Evolutionary conservation across 768 basidiomycete genomes (phyloP), one percentile per base, ranked within the genome.

Genomic region (Termitomyces sp.): DNA sequence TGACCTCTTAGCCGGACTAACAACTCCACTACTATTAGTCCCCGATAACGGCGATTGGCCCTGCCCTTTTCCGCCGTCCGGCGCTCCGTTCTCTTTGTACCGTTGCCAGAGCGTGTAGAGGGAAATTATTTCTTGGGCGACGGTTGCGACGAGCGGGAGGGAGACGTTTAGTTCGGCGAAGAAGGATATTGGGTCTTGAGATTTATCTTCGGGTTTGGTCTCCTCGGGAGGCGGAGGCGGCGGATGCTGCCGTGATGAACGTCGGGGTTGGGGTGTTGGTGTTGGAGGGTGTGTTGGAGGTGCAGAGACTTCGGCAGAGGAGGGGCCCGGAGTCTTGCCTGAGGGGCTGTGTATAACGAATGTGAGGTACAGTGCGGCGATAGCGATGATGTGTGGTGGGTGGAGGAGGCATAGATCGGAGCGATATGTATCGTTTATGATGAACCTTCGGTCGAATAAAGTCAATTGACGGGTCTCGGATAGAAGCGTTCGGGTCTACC

Each of bases 401-500:
- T 98, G 90, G 33, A 97, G 75, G n/a, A 99, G 86, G 70, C 93
- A 94, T 20, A 99, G 79, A 58, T 96, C 92, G 5, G 93, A 95
- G 57, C 96, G 87, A 70, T 94, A 98, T 0, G 92, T 94, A 73
- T 98, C 96, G 75, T 98, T 99, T 70, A 99, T 86, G 70, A 98
- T 87, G 71, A 94, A 95, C 92, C 95, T 97, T 65, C 32, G 36
- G 13, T 63, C 33, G 33, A 2, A 18, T 18, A 40, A 15, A 46
- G 58, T 59, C 33, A 20, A 15, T 33, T 11, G 20, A 2, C 7
- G 9, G 46, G 24, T 35, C 11, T 15, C n/a, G 20, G 16, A 40
- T 4, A 11, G 7, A 49, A 32, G 50, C 15, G 18, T 12, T 15
- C 8, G 49, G 44, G 73, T 87, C 24, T 70, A 94, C 96, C 95